Evolutionary conservation across 148 eudicot genomes (phyloP).

Genomic region (Rhododendron griersonianum): DNA sequence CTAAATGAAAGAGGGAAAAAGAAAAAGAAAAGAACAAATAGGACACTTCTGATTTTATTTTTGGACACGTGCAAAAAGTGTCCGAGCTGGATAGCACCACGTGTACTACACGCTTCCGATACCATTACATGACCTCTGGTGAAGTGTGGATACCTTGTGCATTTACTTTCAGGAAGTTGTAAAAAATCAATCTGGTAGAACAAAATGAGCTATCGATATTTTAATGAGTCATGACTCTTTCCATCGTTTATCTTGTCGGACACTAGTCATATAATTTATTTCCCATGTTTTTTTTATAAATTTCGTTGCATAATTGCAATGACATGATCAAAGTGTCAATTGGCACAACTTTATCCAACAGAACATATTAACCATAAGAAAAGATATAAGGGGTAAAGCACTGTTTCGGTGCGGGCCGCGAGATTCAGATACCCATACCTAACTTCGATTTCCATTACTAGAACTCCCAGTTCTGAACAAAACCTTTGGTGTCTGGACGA

Average conservation of each 20-base stretch:
- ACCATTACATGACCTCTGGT: neutral
- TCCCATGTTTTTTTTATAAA: neutral
- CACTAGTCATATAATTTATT: neutral
- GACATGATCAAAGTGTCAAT: neutral
- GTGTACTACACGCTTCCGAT: neutral
- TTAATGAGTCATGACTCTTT: neutral
- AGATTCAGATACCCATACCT: too few relatives aligned
- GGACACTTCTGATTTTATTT: neutral
- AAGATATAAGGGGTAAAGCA: too few relatives aligned
- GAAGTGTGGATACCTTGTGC: neutral
- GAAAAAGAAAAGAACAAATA: too few relatives aligned
- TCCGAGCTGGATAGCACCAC: neutral
- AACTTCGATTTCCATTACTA: neutral
- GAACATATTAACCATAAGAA: neutral
- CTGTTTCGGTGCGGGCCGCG: too few relatives aligned
- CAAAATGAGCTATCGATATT: neutral
- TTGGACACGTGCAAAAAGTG: neutral
- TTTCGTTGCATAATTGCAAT: neutral
- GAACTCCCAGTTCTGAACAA: neutral
- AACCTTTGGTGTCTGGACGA: neutral
- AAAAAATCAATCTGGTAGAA: neutral
- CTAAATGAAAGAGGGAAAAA: too few relatives aligned
- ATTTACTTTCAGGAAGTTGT: neutral
- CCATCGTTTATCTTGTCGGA: neutral
- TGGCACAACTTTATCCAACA: neutral